Evolutionary conservation across 306 rosid genomes (phyloP).

Genomic region (Quercus gilva): DNA sequence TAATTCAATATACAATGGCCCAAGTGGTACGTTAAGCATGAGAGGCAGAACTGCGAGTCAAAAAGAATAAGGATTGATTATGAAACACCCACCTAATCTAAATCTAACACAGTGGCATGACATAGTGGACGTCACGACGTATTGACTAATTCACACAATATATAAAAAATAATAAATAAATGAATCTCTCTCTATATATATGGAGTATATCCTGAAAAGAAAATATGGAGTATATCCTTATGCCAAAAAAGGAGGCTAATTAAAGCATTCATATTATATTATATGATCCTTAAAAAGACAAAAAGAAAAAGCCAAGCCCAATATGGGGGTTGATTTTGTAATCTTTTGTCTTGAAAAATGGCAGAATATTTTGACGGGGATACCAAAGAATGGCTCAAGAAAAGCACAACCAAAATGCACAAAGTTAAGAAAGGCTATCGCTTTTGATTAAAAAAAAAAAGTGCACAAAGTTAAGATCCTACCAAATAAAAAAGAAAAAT

Average conservation of each 20-base stretch:
- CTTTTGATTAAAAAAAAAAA: no score
- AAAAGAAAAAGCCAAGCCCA: no score
- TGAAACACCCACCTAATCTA: not conserved
- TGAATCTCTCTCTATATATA: no score
- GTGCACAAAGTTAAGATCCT: no score
- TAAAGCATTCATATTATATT: no score
- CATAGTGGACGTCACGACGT: constrained; percentile 3
- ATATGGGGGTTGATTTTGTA: not conserved
- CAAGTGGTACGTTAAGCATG: not conserved
- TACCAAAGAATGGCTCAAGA: constrained; percentile 9
- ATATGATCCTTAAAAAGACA: no score
- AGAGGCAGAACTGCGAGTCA: no score
- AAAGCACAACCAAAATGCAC: not conserved
- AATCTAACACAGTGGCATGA: not conserved
- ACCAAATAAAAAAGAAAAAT: no score
- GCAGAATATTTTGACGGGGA: constrained; percentile 14
- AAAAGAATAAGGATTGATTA: not conserved
- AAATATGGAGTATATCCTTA: no score
- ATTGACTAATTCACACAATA: not conserved
- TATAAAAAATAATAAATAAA: no score
- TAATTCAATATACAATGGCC: not conserved
- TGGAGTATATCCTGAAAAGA: no score
- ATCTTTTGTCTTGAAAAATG: not conserved
- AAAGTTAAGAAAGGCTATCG: not conserved
- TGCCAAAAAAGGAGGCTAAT: no score